Evolutionary conservation across 768 basidiomycete species (phyloP), one percentile per base, ranked within the genome.

Genomic region (Phlebiopsis flavidoalba): DNA sequence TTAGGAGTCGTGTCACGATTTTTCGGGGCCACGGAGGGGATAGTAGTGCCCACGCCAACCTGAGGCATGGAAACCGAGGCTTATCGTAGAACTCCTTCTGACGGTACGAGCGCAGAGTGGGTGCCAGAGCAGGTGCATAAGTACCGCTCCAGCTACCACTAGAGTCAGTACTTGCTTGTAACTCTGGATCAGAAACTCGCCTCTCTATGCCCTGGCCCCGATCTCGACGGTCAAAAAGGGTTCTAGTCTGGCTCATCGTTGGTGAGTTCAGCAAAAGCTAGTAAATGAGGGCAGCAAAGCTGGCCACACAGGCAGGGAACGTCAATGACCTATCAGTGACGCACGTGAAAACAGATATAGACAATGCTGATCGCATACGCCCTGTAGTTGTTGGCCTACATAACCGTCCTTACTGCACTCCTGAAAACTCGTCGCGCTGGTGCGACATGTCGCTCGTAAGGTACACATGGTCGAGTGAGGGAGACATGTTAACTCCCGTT

Each of bases 61-160:
- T 1, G 93, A 95, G 12, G 89, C 82, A 69, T 98, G 95, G 68
- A 95, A 97, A 49, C n/a, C 87, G 83, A 19, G 95, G 93, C 33
- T 83, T 75, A 36, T 76, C 67, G 73, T 98, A 96, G 73, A 92
- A 97, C 59, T 82, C 80, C 64, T 87, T 86, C 65, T 95, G 89
- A 57, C 87, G 86, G 36, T 92, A 75, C 3, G 72, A 69, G 31
- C 74, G 74, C 50, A 96, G 74, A 7, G 79, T 75, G 1, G 88
- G 87, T 5, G 80, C 76, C 46, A 97, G 72, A 22, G 77, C 75
- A 52, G n/a, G 82, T 75, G 1, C 83, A 76, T 47, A 94, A 73
- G 8, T 70, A 67, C n/a, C n/a, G n/a, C 60, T 75, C 73, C 12
- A 95, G 73, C 95, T 31, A 31, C n/a, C 26, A 31, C 26, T 96